Conservation (phyloP, 1,139 yeast genomes). For the Magnusiomyces tetraspermus region DNA sequence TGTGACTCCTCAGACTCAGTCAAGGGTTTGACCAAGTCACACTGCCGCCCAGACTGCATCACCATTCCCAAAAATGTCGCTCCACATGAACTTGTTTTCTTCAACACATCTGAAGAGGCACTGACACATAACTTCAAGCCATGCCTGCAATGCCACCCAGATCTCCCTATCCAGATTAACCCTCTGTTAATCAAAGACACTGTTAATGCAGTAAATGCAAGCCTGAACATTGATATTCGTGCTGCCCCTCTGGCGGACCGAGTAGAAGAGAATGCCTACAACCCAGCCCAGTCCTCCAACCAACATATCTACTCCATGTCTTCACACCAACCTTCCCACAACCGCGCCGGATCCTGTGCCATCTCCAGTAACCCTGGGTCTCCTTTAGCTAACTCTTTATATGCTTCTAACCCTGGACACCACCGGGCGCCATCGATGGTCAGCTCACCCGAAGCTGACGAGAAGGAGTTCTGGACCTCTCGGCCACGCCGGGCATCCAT, state of each 20-base stretch:
- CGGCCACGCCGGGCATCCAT: conserved; percentile 27
- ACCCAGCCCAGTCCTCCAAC: too few relatives aligned
- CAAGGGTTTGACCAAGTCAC: not conserved
- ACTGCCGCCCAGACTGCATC: conserved; percentile 10
- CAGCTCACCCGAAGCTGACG: not conserved
- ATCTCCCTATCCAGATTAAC: conserved; percentile 33
- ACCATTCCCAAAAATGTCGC: not conserved
- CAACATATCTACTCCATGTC: conserved; percentile 15
- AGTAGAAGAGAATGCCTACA: too few relatives aligned
- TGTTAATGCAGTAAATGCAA: conserved; percentile 47
- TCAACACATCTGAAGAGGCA: conserved; percentile 29
- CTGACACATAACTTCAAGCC: conserved; percentile 39
- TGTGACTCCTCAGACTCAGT: not conserved
- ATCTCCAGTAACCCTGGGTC: too few relatives aligned
- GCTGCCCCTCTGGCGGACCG: not conserved
- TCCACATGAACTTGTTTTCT: not conserved
- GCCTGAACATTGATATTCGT: conserved; percentile 45
- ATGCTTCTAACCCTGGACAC: not conserved
- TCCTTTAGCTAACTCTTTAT: too few relatives aligned
- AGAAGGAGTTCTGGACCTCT: conserved; percentile 1
- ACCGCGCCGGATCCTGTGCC: not conserved
- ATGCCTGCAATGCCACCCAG: conserved; percentile 46
- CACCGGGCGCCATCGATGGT: not conserved
- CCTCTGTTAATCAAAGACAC: conserved; percentile 46
- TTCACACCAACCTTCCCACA: not conserved